Percentiles rank a stretch among this genome's conserved stretches.
Conservation (phyloP, 139 green algal species). For the Astrephomene gubernaculifera region DNA sequence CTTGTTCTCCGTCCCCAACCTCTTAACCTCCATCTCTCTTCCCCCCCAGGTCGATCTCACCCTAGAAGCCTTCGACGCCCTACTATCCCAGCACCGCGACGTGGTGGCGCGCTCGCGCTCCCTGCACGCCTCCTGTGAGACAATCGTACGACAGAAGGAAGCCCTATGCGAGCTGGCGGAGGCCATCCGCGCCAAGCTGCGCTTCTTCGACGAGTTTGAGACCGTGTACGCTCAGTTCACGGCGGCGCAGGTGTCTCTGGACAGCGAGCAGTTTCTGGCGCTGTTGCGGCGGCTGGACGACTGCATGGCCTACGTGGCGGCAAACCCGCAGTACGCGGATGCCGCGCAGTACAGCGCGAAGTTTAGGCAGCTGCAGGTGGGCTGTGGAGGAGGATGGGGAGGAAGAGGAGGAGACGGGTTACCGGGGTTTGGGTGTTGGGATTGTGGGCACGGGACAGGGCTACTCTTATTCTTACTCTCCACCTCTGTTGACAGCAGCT, state of each 20-base stretch:
- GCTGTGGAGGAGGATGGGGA: slow-evolving; percentile 8
- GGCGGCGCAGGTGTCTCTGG: slow-evolving; percentile 61
- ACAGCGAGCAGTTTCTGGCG: slow-evolving; percentile 76
- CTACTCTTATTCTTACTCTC: neutral
- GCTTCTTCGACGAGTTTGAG: slow-evolving; percentile 98
- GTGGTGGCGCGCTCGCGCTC: slow-evolving; percentile 65
- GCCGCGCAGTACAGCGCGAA: slow-evolving; percentile 83
- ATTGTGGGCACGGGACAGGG: too few relatives aligned
- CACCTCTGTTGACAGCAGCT: neutral
- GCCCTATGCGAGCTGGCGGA: slow-evolving; percentile 78
- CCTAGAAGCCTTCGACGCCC: slow-evolving; percentile 71
- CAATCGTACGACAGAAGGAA: slow-evolving; percentile 78
- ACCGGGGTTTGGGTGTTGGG: too few relatives aligned
- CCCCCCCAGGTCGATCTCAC: slow-evolving; percentile 69
- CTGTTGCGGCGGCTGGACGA: slow-evolving; percentile 91
- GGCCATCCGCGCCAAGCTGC: slow-evolving; percentile 76
- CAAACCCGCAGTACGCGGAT: slow-evolving; percentile 91
- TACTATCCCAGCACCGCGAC: slow-evolving; percentile 75
- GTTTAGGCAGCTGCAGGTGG: slow-evolving; percentile 90
- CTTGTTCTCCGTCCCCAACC: neutral
- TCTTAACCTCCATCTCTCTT: neutral
- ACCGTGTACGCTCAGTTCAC: slow-evolving; percentile 79
- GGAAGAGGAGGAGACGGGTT: neutral
- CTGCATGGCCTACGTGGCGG: slow-evolving; percentile 84
- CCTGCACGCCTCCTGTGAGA: slow-evolving; percentile 76